Evolutionary conservation across 176 grass and related monocot genomes (phyloP).

Genomic region (Aegilops sharonensis): DNA sequence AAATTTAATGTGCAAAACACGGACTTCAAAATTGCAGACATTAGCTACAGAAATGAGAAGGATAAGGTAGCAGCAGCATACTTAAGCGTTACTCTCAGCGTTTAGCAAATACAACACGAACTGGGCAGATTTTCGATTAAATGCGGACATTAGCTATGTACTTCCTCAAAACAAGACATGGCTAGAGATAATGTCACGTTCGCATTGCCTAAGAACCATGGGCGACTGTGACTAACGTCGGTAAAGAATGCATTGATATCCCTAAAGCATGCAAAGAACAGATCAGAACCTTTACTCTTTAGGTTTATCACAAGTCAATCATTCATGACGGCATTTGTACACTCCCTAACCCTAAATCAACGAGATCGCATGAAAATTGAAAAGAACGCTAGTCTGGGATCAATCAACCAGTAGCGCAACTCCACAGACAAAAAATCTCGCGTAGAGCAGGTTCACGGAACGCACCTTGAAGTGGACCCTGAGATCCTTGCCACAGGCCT

Average conservation of each 20-base stretch:
- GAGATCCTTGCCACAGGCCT: conserved; percentile 81
- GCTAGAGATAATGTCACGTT: no score
- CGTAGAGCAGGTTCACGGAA: neutral
- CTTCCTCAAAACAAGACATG: no score
- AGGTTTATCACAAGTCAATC: conserved; percentile 6
- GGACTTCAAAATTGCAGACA: neutral
- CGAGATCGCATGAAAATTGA: neutral
- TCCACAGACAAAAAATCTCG: neutral
- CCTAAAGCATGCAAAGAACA: conserved; percentile 20
- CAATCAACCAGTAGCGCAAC: neutral
- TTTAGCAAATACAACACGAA: no score
- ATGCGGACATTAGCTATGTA: neutral
- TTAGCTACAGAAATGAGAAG: neutral
- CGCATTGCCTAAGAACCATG: no score
- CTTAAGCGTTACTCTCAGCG: no score
- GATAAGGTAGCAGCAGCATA: no score
- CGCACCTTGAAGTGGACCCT: conserved; percentile 89
- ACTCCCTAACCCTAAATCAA: neutral
- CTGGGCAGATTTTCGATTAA: neutral
- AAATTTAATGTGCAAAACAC: neutral
- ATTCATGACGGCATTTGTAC: neutral
- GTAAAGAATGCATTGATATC: conserved; percentile 9
- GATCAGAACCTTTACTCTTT: conserved; percentile 38
- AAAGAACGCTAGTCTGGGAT: neutral
- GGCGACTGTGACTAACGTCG: no score